These are phyloP conservation scores for Colletotrichum karsti DNA, from an alignment of 2,329 filamentous ascomycete genomes.

Conservation along the genomic window DNA sequence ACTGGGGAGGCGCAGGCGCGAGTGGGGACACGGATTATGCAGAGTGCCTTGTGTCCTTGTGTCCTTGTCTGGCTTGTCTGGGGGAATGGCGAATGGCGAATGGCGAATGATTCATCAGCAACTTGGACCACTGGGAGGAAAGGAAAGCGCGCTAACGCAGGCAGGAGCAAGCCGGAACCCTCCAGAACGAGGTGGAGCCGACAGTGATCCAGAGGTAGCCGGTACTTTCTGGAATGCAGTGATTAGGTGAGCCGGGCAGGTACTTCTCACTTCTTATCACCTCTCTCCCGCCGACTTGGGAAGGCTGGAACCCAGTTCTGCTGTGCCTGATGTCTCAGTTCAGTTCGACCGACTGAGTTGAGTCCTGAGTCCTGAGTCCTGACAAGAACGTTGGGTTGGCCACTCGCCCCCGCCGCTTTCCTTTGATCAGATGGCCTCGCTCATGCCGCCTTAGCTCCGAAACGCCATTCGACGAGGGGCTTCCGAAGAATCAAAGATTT, in stretches of 20 bases:
- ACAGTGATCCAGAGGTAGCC: not conserved
- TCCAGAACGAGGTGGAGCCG: conserved; percentile 43
- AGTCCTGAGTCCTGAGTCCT: too few species aligned
- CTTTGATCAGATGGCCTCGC: conserved; percentile 29
- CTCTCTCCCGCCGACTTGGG: conserved; percentile 4
- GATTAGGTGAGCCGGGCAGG: accelerated
- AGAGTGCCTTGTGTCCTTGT: not conserved
- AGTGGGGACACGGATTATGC: conserved; percentile 37
- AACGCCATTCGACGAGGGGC: not conserved
- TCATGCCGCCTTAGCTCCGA: conserved; percentile 12
- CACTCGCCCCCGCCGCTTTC: conserved; percentile 19
- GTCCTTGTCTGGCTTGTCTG: conserved; percentile 27
- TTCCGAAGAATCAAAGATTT: conserved; percentile 1
- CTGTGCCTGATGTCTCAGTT: conserved; percentile 28
- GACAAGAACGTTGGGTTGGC: not conserved
- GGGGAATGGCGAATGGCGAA: conserved; percentile 38
- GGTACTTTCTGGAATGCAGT: not conserved
- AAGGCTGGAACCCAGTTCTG: conserved; percentile 24
- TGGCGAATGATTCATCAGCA: conserved; percentile 48
- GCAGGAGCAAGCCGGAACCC: conserved; percentile 40
- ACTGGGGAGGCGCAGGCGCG: conserved; percentile 17
- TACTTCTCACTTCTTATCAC: conserved; percentile 7
- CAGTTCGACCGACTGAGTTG: too few species aligned
- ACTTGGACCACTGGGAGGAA: conserved; percentile 30
- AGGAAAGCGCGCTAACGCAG: conserved; percentile 17